Base-by-base conservation (phyloP, 2,329 filamentous ascomycete genomes). In the Trichoderma sp. region DNA sequence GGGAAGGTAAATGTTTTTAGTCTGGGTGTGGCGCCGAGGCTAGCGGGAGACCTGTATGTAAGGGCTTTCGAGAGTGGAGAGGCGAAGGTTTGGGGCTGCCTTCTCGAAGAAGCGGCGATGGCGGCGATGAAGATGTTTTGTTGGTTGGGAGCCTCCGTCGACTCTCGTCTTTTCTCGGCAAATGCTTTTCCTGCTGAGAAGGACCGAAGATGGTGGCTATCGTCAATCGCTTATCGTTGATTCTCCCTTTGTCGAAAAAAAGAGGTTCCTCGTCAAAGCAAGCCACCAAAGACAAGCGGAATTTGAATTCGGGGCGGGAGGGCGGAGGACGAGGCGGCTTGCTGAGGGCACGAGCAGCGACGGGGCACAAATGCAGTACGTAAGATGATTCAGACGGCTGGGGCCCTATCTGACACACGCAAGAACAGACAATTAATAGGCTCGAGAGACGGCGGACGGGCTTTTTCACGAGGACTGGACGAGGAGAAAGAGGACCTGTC, bases 31-130 rank as follows among this genome's bases (percentile, higher is more conserved):
- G 62, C 62, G 62, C 62, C 55, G 55, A 58, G 43, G 55, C 62
- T 64, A 64, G 62, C 52, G 54, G 54, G 26, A 63, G 43, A 24
- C 30, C 19, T 55, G 59, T 63, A 39, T 54, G 59, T 50, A 65
- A 65, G 54, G 63, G 60, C 56, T 65, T 56, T 63, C 56, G 50
- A 15, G 56, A 56, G 60, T 63, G 60, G 60, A 63, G 60, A 63
- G 51, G 41, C n/a, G 44, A 51, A 43, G 44, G 60, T 52, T 63
- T 34, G 60, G 59, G 52, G 39, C 39, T 12, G n/a, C 14, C 48
- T 54, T 45, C 30, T 52, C 14, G 47, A 62, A 15, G 24, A 43
- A 43, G 39, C 43, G n/a, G n/a, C 26, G 30, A 30, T 28, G 44
- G 44, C 48, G 47, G 19, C 48, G 12, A 45, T 58, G 34, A 30